These are phyloP conservation scores for Polyporus arcularius DNA, from an alignment of 768 basidiomycete species.

Conservation along the genomic window DNA sequence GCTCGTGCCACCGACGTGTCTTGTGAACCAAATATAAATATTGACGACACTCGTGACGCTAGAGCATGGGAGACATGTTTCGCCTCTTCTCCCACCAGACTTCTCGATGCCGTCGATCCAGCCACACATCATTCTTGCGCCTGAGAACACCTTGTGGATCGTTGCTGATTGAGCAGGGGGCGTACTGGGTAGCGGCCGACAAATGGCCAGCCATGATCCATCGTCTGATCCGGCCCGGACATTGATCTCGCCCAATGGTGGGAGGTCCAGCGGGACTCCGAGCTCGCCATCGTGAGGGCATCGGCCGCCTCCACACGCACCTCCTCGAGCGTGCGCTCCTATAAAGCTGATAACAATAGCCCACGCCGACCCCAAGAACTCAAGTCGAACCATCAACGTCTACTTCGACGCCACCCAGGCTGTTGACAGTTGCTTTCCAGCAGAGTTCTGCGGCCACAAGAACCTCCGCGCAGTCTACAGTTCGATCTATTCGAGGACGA, in stretches of 20 bases:
- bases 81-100: too few relatives aligned
- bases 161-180: not conserved
- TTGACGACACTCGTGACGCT: too few relatives aligned
- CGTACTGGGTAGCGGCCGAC: not conserved
- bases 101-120: too few relatives aligned
- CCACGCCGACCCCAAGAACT: not conserved
- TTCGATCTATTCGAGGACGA: too few relatives aligned
- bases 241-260: not conserved
- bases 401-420: not conserved
- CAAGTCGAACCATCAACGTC: not conserved
- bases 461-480: not conserved
- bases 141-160: not conserved
- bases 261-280: not conserved
- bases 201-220: not conserved
- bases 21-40: too few relatives aligned
- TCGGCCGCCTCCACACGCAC: too few relatives aligned
- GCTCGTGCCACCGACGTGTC: too few relatives aligned
- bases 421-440: not conserved
- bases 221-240: constrained; percentile 3
- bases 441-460: not conserved
- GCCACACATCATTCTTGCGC: too few relatives aligned
- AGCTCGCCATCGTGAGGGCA: not conserved
- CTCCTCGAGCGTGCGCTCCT: not conserved
- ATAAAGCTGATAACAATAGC: not conserved
- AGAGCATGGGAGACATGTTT: too few relatives aligned